Conservation (phyloP, 148 eudicot species). For the Chenopodium formosanum region DNA sequence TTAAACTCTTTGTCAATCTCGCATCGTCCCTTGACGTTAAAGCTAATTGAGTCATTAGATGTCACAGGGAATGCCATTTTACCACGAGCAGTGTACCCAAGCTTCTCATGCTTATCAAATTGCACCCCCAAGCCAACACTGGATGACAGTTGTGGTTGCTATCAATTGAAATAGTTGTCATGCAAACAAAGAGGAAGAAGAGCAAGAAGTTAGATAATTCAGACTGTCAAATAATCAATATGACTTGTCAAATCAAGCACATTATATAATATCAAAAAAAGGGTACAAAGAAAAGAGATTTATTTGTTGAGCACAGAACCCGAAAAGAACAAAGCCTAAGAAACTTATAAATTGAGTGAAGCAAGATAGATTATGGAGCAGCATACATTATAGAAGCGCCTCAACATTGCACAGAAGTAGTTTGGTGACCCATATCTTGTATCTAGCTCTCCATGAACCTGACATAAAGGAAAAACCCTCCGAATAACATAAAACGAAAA, state of each 20-base stretch:
- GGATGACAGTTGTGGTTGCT: slow-evolving; percentile 46
- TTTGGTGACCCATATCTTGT: slow-evolving; percentile 68
- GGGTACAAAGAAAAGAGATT: not conserved
- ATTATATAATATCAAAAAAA: not conserved
- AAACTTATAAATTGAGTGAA: not conserved
- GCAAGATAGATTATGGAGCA: not conserved
- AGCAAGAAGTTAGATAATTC: not conserved
- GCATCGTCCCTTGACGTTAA: slow-evolving; percentile 73
- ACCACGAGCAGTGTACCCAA: slow-evolving; percentile 54
- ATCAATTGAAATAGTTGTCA: slow-evolving; percentile 2
- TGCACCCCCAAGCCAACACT: slow-evolving; percentile 73
- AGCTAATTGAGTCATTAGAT: slow-evolving; percentile 46
- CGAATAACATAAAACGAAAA: not conserved
- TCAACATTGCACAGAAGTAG: slow-evolving; percentile 47
- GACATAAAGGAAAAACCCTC: slow-evolving; percentile 1
- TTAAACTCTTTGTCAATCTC: slow-evolving; percentile 57
- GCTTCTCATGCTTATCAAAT: slow-evolving; percentile 51
- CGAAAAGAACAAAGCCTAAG: not conserved
- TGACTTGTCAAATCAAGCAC: not conserved
- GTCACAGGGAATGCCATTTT: slow-evolving; percentile 77
- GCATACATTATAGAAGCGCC: slow-evolving; percentile 70
- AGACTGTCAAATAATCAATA: not conserved
- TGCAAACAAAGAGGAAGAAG: not conserved
- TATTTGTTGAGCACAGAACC: not conserved
- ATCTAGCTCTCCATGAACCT: slow-evolving; percentile 90